These are phyloP conservation scores for Clonostachys sp. DNA, from an alignment of 2,329 filamentous ascomycete species.

Conservation along the genomic window DNA sequence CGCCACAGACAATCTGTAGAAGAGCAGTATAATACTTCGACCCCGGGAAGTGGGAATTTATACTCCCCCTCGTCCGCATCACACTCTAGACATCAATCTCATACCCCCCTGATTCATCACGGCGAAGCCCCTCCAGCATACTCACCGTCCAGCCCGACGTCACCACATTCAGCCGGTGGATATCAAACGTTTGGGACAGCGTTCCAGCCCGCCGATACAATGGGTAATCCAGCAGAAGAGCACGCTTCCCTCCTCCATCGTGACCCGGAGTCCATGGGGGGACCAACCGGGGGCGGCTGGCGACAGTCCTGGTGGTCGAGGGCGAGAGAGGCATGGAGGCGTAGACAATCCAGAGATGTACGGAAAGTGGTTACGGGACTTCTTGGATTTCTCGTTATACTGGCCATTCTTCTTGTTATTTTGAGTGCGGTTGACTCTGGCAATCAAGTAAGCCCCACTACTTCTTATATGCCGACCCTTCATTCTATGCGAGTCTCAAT, in stretches of 20 bases:
- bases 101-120: constrained; percentile 4
- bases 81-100: no score
- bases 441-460: no score
- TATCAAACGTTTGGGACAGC: constrained; percentile 37
- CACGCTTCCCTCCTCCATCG: constrained; percentile 30
- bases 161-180: constrained; percentile 23
- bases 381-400: no score
- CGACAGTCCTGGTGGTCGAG: constrained; percentile 19
- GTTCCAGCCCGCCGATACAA: constrained; percentile 15
- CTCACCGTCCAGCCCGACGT: constrained; percentile 23
- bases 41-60: background rate
- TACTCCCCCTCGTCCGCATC: no score
- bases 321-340: constrained; percentile 10
- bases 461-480: no score
- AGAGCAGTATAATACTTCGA: constrained; percentile 8
- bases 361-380: no score
- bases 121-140: constrained; percentile 46
- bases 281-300: constrained; percentile 11
- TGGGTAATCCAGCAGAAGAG: constrained; percentile 36
- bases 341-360: constrained; percentile 3
- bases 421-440: no score
- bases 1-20: constrained; percentile 14
- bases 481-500: no score
- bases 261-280: constrained; percentile 42
- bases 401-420: no score